These are phyloP conservation scores for Holtermanniella nyarrowii DNA, from an alignment of 768 basidiomycete species.

Conservation along the genomic window DNA sequence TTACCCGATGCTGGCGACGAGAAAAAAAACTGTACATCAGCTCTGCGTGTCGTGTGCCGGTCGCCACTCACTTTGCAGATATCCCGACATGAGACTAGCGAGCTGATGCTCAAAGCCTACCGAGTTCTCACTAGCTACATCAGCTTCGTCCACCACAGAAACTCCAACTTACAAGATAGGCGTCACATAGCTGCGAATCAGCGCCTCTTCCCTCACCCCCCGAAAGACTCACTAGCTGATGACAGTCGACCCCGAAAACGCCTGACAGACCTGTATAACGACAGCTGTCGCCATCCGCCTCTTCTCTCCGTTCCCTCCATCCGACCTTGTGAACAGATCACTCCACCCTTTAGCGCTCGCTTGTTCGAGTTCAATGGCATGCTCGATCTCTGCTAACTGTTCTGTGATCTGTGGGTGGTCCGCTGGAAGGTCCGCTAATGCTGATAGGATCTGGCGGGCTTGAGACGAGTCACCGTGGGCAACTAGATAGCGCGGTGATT, in stretches of 20 bases:
- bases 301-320: constrained; percentile 15
- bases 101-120: constrained; percentile 9
- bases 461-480: constrained; percentile 6
- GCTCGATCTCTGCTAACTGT: constrained; percentile 13
- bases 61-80: constrained; percentile 8
- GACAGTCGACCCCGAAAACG: constrained; percentile 13
- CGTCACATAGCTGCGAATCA: constrained; percentile 8
- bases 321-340: constrained; percentile 8
- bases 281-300: constrained; percentile 11
- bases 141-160: background rate
- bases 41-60: background rate
- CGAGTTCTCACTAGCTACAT: constrained; percentile 6
- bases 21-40: constrained; percentile 10
- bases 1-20: constrained; percentile 9
- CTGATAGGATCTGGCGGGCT: constrained; percentile 9
- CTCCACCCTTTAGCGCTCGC: constrained; percentile 6
- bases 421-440: constrained; percentile 4
- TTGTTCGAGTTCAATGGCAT: constrained; percentile 10
- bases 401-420: constrained; percentile 3
- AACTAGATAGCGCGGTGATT: constrained; percentile 14
- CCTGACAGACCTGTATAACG: constrained; percentile 10
- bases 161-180: constrained; percentile 12
- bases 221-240: constrained; percentile 10
- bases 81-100: constrained; percentile 12
- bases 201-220: background rate